phyloP scores from a whole-genome alignment of 768 basidiomycete genomes.

The Leucosporidium yakuticum region DNA sequence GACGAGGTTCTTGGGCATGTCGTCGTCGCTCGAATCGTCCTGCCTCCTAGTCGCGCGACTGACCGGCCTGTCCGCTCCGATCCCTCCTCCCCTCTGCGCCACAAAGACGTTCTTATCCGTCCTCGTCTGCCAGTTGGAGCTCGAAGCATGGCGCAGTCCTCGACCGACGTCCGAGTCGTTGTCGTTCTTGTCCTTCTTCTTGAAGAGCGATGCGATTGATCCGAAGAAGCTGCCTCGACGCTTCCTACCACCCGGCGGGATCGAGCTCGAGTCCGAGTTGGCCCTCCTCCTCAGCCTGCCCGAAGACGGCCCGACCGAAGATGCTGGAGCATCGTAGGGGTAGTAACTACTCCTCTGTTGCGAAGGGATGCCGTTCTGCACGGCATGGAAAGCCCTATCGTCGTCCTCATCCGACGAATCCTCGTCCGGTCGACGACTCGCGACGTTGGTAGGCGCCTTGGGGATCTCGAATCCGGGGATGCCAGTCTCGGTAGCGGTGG shows the following conservation, averaged over 20 bases:
- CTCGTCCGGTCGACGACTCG: background rate
- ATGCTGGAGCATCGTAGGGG: background rate
- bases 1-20: slow-evolving; percentile 11
- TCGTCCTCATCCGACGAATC: slow-evolving; percentile 11
- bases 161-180: background rate
- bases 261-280: slow-evolving; percentile 22
- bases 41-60: background rate
- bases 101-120: slow-evolving; percentile 9
- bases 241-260: slow-evolving; percentile 10
- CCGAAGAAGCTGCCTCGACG: slow-evolving; percentile 27
- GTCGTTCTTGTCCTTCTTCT: slow-evolving; percentile 12
- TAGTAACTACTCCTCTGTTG: background rate
- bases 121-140: background rate
- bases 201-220: slow-evolving; percentile 25
- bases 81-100: slow-evolving; percentile 1
- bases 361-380: background rate
- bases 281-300: slow-evolving; percentile 5
- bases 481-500: slow-evolving; percentile 10
- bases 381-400: background rate
- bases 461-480: slow-evolving; percentile 29
- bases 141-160: slow-evolving; percentile 3
- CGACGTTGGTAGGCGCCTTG: slow-evolving; percentile 22
- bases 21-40: slow-evolving; percentile 26
- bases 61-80: slow-evolving; percentile 6
- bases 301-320: background rate